These are phyloP conservation scores for Diaporthe humulicola DNA, from an alignment of 2,329 filamentous ascomycete species.

Conservation along the genomic window DNA sequence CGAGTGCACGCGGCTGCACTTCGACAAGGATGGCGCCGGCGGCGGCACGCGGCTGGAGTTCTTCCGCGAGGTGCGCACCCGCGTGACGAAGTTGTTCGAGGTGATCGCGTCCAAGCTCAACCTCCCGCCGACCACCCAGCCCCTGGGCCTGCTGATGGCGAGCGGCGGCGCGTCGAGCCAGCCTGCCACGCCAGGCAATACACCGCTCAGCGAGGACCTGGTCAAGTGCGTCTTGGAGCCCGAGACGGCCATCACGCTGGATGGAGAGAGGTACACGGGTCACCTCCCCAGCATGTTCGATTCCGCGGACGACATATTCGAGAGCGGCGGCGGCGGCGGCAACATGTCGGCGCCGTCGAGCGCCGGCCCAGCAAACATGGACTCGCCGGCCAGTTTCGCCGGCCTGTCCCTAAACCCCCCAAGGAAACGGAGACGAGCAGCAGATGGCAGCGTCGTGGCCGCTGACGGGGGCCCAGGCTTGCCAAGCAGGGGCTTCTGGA, in stretches of 20 bases:
- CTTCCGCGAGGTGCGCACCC: slow-evolving; percentile 76
- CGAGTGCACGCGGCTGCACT: slow-evolving; percentile 72
- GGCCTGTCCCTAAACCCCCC: slow-evolving; percentile 50
- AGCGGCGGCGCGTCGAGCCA: slow-evolving; percentile 72
- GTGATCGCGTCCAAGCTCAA: slow-evolving; percentile 87
- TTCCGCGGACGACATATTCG: slow-evolving; percentile 39
- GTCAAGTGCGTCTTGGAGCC: slow-evolving; percentile 74
- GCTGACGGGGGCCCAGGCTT: slow-evolving; percentile 29
- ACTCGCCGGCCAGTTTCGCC: slow-evolving; percentile 48
- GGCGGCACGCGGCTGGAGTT: slow-evolving; percentile 73
- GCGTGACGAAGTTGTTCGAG: slow-evolving; percentile 81
- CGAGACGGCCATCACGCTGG: slow-evolving; percentile 70
- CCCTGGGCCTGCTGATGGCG: slow-evolving; percentile 76
- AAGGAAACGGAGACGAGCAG: slow-evolving; percentile 60
- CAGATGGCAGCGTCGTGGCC: slow-evolving; percentile 47
- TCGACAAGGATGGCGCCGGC: slow-evolving; percentile 48
- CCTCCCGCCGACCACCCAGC: slow-evolving; percentile 70
- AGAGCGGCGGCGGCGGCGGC: not conserved
- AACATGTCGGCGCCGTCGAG: slow-evolving; percentile 49
- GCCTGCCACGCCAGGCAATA: slow-evolving; percentile 76
- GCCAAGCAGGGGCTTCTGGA: slow-evolving; percentile 63
- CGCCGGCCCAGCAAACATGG: slow-evolving; percentile 45
- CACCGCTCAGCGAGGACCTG: slow-evolving; percentile 76
- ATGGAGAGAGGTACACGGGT: slow-evolving; percentile 63
- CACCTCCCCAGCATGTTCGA: slow-evolving; percentile 3